phyloP scores from a whole-genome alignment of 345 rosid genomes.

The Clausena lansium region DNA sequence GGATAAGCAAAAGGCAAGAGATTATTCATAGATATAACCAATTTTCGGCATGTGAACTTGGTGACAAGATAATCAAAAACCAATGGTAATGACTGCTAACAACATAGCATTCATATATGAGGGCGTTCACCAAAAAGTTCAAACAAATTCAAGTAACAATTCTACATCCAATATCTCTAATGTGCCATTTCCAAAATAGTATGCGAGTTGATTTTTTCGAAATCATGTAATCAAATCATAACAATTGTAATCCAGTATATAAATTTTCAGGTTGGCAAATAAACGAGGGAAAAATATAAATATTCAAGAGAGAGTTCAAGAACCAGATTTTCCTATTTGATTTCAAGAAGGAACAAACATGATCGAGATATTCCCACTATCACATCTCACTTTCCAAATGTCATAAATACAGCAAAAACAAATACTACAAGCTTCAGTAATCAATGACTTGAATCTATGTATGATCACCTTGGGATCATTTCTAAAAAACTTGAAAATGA shows the following conservation, averaged over 20 bases:
- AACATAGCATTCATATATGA: not conserved
- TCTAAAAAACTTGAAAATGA: not conserved
- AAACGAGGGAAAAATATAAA: not conserved
- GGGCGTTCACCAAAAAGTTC: not conserved
- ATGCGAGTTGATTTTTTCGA: not conserved
- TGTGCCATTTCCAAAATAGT: not conserved
- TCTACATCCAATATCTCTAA: not conserved
- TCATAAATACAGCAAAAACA: not conserved
- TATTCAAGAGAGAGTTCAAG: not conserved
- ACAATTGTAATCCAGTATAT: not conserved
- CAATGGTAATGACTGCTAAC: not conserved
- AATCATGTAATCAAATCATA: slow-evolving; percentile 6
- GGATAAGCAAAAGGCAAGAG: slow-evolving; percentile 7
- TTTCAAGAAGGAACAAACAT: not conserved
- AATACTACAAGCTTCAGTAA: not conserved
- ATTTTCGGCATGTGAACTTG: not conserved
- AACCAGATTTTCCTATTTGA: not conserved
- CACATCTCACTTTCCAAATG: not conserved
- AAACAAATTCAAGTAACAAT: not conserved
- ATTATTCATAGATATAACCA: not conserved
- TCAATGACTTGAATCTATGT: not conserved
- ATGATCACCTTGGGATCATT: not conserved
- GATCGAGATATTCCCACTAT: not conserved
- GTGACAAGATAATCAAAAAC: not conserved
- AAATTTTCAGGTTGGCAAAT: not conserved